Evolutionary conservation across 331 rosid species (phyloP), one percentile per base, ranked within the genome.

Genomic region (Phaseolus coccineus): DNA sequence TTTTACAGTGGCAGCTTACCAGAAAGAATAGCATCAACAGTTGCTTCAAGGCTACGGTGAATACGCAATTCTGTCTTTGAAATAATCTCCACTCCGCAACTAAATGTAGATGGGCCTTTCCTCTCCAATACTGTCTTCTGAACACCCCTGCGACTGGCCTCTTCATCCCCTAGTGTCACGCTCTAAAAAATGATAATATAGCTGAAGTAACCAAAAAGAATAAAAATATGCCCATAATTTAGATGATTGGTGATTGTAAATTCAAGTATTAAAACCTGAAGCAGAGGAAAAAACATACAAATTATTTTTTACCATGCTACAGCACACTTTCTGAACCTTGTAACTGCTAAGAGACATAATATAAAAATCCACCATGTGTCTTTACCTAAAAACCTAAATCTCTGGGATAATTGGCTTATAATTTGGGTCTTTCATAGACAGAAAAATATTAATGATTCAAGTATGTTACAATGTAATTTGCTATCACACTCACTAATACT

Each of bases 151-250:
- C 97, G 86, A 79, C 88, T 93, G 74, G 99, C 99, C 83, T 93
- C 99, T 86, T 95, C 98, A 86, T 95, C 99, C 76, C 99, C 98
- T 3, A 93, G 84, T 50, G 99, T 95, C 79, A 95, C 98, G 5
- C 99, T 93, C 99, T 95, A 75, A 61, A 81, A 84, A 79, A 65
- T 73, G 64, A 86, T 63, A 35, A 77, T 14, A 84, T 55, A 65
- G 67, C 71, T 52, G 28, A 68, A 31, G 78, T 71, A 76, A 82
- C 47, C 63, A 68, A 82, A 27, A 56, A 67, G 61, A 81, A 67
- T 76, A 78, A 71, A 56, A 71, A 56, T 67, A 84, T 50, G 42
- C 47, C 64, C 74, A 25, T 46, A 64, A 30, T 44, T 57, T 27
- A 27, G 46, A 67, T 48, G 68, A 13, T 37, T 25, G 44, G 28